Percentiles rank a stretch among this genome's conserved stretches.
These are phyloP conservation scores for Sporobolomyces pararoseus DNA, from an alignment of 768 basidiomycete genomes.

Conservation along the genomic window DNA sequence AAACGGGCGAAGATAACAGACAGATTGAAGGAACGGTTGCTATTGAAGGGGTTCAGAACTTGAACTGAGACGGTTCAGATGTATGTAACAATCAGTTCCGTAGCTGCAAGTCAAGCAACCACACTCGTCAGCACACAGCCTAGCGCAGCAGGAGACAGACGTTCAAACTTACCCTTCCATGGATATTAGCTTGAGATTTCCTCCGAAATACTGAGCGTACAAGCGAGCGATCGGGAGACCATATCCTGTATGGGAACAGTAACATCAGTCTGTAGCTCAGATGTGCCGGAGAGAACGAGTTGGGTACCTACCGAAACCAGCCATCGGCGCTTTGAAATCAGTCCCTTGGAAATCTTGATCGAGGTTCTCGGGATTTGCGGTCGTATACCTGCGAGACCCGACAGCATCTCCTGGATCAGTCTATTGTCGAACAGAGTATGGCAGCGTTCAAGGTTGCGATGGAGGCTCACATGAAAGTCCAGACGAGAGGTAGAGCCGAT, in stretches of 20 bases:
- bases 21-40: too few relatives aligned
- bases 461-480: constrained; percentile 84
- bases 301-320: constrained; percentile 63
- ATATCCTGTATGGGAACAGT: constrained; percentile 57
- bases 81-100: constrained; percentile 90
- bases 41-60: constrained; percentile 40
- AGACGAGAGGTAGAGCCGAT: constrained; percentile 81
- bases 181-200: constrained; percentile 84
- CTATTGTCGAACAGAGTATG: too few relatives aligned
- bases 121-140: background rate
- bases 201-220: constrained; percentile 75
- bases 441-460: too few relatives aligned
- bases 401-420: too few relatives aligned
- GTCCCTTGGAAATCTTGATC: constrained; percentile 53
- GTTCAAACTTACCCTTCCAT: constrained; percentile 71
- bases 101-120: constrained; percentile 50
- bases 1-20: background rate
- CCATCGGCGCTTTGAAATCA: constrained; percentile 97
- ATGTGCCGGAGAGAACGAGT: background rate
- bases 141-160: background rate
- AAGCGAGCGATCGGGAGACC: constrained; percentile 85
- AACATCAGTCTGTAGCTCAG: background rate
- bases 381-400: constrained; percentile 51
- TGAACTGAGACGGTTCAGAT: constrained; percentile 49
- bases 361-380: constrained; percentile 44